Base-by-base conservation (phyloP, 2,329 filamentous ascomycete species). In the Piedraia hortae region DNA sequence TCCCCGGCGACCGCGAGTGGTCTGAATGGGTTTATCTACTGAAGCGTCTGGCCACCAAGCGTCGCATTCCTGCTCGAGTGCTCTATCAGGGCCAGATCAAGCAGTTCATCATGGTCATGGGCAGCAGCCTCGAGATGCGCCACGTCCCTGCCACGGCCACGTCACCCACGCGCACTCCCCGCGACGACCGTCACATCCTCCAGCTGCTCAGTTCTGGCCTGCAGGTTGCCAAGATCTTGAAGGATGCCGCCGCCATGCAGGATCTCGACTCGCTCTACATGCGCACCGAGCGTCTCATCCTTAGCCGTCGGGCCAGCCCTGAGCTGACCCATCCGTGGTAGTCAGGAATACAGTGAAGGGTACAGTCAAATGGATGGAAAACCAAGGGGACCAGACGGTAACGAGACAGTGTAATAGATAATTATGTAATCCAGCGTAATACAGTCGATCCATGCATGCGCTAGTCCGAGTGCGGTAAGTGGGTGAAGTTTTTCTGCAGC, bases 1-100 rank as follows among this genome's bases (percentile, higher is more conserved):
- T 65, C 20, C 64, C 73, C 14, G 64, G 67, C 37, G 73, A 80
- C 46, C 59, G 73, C 29, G 75, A 85, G 44, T 88, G 75, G 75
- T 82, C 73, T 20, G 75, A 88, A 48, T 88, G 75, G 75, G 75
- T 82, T 25, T 77, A 80, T 44, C 59, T 88, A 26, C 54, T 88
- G 33, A 85, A 85, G 48, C 60, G 74, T 21, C 58, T 88, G 26
- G 75, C 75, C 14, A 88, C 75, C 15, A 85, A 82, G 50, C 61
- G 75, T 32, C 64, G 75, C 29, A 82, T 88, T 34, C 75, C 75
- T 4, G 72, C 75, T 20, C 58, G 74, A 25, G 71, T 85, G 10
- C 53, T 88, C 19, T 85, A 82, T 52, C 41, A 85, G 42, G 72
- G 73, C 27, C 75, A 88, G 48, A 88, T 88, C 48, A 85, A 82